Conservation (phyloP, 2,329 filamentous ascomycete genomes). For the Alternaria solani region DNA sequence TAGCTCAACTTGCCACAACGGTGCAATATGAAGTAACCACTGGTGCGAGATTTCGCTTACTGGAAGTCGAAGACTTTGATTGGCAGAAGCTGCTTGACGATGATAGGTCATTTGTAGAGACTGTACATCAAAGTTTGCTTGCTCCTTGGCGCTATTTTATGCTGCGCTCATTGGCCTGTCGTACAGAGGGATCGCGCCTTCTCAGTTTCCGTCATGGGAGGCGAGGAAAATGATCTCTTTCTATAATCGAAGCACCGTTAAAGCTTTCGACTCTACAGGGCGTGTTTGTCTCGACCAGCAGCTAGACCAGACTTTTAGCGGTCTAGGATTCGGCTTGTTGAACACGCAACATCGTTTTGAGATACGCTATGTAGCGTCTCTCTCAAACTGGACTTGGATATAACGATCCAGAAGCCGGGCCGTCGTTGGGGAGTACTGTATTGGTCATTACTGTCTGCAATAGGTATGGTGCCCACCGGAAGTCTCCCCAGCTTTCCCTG, state of each 20-base stretch:
- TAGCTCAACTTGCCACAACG: neutral
- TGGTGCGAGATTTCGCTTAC: constrained; percentile 1
- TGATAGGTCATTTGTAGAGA: constrained; percentile 5
- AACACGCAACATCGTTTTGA: neutral
- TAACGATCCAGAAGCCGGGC: neutral
- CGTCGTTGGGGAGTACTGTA: neutral
- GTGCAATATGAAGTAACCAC: constrained; percentile 6
- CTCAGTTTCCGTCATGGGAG: neutral
- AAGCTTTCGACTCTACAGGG: neutral
- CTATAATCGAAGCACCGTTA: neutral
- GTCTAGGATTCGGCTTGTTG: neutral
- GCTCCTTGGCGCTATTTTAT: constrained; percentile 12
- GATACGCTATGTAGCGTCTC: neutral
- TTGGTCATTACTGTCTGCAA: constrained; percentile 1
- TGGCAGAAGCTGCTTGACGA: neutral
- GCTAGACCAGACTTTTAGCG: neutral
- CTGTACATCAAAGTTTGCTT: constrained; percentile 17
- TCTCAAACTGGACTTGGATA: neutral
- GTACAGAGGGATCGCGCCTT: neutral
- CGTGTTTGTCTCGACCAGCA: neutral
- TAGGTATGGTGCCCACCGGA: constrained; percentile 15
- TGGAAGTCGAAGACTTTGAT: neutral
- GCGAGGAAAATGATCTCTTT: neutral
- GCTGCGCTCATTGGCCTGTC: constrained; percentile 1
- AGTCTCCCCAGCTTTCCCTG: constrained; percentile 6